Evolutionary conservation across 2,329 filamentous ascomycete genomes (phyloP), one percentile per base, ranked within the genome.

Genomic region (Lasiodiplodia gonubiensis): DNA sequence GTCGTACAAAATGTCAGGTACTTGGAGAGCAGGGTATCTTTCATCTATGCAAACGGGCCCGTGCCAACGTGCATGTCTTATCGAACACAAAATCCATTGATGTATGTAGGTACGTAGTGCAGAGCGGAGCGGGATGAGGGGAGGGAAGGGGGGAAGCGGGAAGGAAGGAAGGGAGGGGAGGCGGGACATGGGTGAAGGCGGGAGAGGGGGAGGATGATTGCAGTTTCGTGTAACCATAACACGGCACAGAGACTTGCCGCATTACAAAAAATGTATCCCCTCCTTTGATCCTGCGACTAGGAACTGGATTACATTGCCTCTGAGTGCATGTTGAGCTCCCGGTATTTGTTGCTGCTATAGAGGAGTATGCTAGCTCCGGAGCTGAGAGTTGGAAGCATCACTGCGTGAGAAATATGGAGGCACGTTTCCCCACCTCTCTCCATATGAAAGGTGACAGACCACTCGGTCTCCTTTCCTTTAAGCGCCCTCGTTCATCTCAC

Each of bases 81-180:
- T 61, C 39, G 57, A 48, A 48, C 57, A 61, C 57, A 48, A 48
- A 46, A 42, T 21, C 55, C 16, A 39, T n/a, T 46, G 55, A 46
- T 25, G 37, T 21, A 48, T 60, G 55, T 25, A 46, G 33, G 57
- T 25, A 18, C 23, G 39, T 48, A 23, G 57, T 60, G 39, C 57
- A 60, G 59, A 37, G 59, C 42, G 59, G 37, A 63, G 59, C 59
- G 59, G 59, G 39, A 30, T 27, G 59, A 27, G 16, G 23, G 57
- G 59, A 48, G 30, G 39, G 57, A 46, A n/a, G 33, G 21, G 52
- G 39, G 25, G 37, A 23, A 39, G 55, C 23, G 39, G 37, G 57
- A 30, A 48, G 39, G 39, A 27, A 51, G 25, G 25, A 16, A 46
- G 46, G 42, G 59, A 33, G 25, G 23, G 53, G 57, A 27, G 37